Base-by-base conservation (phyloP, 768 basidiomycete species). In the Tubosaeta sp. region DNA sequence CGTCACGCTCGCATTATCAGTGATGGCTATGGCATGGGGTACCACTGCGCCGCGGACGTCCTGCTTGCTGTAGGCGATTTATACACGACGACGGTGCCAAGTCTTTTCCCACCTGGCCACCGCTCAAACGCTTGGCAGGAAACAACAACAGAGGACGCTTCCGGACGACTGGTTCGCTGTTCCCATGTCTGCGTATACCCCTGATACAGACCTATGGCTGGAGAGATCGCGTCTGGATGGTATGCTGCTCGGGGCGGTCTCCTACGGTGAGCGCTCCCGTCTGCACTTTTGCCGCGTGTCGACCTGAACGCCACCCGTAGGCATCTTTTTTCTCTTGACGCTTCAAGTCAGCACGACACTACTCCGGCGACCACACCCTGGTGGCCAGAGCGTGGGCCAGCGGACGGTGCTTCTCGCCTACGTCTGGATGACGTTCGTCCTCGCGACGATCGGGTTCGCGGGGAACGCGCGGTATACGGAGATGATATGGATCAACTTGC, bases 401-500 rank as follows among this genome's bases (percentile, higher is more conserved):
- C 54, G 51, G 10, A 19, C 29, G 19, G 16, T 19, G 22, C 55
- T 69, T 14, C 16, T 65, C 5, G n/a, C 43, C 19, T 68, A 66
- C n/a, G 48, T 68, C 34, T 39, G 48, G 44, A 46, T 61, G 37
- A 67, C 65, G 1, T 70, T 71, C 29, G 8, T 35, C 13, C 46
- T 70, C 32, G 71, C 56, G 5, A 65, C 63, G 1, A 48, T 72
- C 8, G 61, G 60, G 7, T 57, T 66, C 8, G 66, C 53, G 7
- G 51, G 43, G 2, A 64, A 70, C 22, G 53, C 57, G 3, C 64
- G 57, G 35, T 69, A 64, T 50, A 70, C 59, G 48, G 63, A 54
- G 22, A 59, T 65, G 68, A 64, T 69, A n/a, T 73, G 53, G 57
- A 68, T 70, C 19, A 67, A 71, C 34, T 7, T 65, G 31, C 66